Base-by-base conservation (phyloP, 2,329 filamentous ascomycete genomes). In the Xylariomycetidae sp. region DNA sequence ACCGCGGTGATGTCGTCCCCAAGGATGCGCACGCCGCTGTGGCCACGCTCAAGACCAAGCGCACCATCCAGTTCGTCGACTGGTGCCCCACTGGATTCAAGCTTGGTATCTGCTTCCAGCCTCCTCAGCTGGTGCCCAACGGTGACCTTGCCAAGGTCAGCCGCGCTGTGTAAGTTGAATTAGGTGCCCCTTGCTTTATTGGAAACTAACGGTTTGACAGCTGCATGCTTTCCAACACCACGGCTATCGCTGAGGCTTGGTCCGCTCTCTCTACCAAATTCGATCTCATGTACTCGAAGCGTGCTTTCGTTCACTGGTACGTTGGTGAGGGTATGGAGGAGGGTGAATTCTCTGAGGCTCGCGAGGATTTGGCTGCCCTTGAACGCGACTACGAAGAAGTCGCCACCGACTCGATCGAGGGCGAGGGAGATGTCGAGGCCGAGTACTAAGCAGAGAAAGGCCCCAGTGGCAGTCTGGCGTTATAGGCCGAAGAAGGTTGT, bases 321-420 rank as follows among this genome's bases (percentile, higher is more conserved):
- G 92, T 98, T 61, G 92, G 92, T 73, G 92, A 97, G 77, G 92
- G 92, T 81, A 98, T 98, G 92, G 92, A 98, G 78, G 92, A 98
- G 69, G 92, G 92, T 68, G 92, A 98, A 71, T 98, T 98, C 80
- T 94, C 88, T 37, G 92, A 98, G 77, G 92, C 92, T 48, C 89
- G 92, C 66, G 92, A 98, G 74, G 92, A 98, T 72, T 74, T 98
- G 65, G 92, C 92, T 64, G 92, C 92, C 53, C 79, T 98, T 45
- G 92, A 98, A 80, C 84, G 89, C 53, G 90, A 98, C 65, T 98
- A 98, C 72, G 90, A 96, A 72, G 92, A 98, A 72, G 92, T 97
- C 60, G 90, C 88, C 48, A 87, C 88, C 57, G 90, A 97, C 69
- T 94, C 88, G 45, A 69, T 94, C 55, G 89, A 89, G 61, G 85